Evolutionary conservation across 306 rosid species (phyloP).

Genomic region (Cercis canadensis): DNA sequence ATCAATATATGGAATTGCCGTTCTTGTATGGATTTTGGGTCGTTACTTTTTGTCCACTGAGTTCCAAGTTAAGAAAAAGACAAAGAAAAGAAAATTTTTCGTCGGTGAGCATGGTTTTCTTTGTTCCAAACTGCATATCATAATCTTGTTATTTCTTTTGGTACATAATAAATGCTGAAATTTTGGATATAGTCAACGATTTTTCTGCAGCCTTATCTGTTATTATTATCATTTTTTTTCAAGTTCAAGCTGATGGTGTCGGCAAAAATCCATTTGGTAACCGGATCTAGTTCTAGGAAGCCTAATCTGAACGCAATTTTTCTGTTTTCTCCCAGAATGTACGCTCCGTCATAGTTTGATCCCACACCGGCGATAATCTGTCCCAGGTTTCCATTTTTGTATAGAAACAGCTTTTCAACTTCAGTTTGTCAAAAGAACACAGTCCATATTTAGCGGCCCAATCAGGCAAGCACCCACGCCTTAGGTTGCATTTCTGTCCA

Average conservation of each 20-base stretch:
- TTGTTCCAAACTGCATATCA: neutral
- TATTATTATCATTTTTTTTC: too few species aligned
- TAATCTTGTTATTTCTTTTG: neutral
- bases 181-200: neutral
- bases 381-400: constrained; percentile 26
- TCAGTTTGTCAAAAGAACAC: constrained; percentile 10
- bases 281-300: neutral
- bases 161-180: neutral
- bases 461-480: neutral
- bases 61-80: too few species aligned
- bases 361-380: too few species aligned
- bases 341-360: too few species aligned
- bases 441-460: constrained; percentile 21
- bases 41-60: too few species aligned
- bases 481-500: neutral
- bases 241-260: too few species aligned
- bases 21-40: too few species aligned
- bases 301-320: too few species aligned
- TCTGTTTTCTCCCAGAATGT: too few species aligned
- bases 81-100: too few species aligned
- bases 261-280: neutral
- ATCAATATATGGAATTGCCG: too few species aligned
- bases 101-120: neutral
- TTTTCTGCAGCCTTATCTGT: too few species aligned
- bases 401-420: neutral